These are phyloP conservation scores for Lasiodiplodia sp. DNA, from an alignment of 2,329 filamentous ascomycete genomes.

Conservation along the genomic window DNA sequence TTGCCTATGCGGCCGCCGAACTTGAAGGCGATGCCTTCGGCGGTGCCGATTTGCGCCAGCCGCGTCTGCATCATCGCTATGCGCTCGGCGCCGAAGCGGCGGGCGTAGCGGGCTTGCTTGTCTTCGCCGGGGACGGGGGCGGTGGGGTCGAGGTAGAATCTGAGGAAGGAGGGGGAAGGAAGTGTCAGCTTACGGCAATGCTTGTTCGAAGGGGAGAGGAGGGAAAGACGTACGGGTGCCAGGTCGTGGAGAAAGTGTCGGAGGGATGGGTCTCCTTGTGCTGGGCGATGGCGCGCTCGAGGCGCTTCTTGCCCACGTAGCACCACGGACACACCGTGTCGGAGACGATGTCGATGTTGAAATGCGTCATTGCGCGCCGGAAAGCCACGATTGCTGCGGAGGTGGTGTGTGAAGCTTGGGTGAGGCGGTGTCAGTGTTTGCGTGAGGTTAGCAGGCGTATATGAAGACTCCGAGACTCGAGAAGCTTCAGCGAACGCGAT, in stretches of 20 bases:
- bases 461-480: background rate
- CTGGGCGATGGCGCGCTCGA: slow-evolving; percentile 73
- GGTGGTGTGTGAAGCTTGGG: background rate
- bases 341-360: slow-evolving; percentile 79
- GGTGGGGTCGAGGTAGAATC: slow-evolving; percentile 77
- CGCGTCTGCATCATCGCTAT: slow-evolving; percentile 64
- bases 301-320: slow-evolving; percentile 80
- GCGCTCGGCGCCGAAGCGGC: slow-evolving; percentile 71
- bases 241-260: slow-evolving; percentile 76
- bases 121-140: slow-evolving; percentile 61
- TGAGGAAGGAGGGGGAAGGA: background rate
- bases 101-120: slow-evolving; percentile 65
- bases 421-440: background rate
- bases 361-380: slow-evolving; percentile 57
- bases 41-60: slow-evolving; percentile 64
- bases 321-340: slow-evolving; percentile 80
- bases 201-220: background rate
- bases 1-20: slow-evolving; percentile 76
- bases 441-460: background rate
- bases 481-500: background rate
- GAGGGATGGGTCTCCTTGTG: slow-evolving; percentile 70
- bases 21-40: slow-evolving; percentile 76
- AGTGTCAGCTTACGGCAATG: background rate
- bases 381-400: slow-evolving; percentile 22
- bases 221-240: slow-evolving; percentile 63